These are phyloP conservation scores for Mycena kentingensis DNA, from an alignment of 768 basidiomycete species.

Conservation along the genomic window DNA sequence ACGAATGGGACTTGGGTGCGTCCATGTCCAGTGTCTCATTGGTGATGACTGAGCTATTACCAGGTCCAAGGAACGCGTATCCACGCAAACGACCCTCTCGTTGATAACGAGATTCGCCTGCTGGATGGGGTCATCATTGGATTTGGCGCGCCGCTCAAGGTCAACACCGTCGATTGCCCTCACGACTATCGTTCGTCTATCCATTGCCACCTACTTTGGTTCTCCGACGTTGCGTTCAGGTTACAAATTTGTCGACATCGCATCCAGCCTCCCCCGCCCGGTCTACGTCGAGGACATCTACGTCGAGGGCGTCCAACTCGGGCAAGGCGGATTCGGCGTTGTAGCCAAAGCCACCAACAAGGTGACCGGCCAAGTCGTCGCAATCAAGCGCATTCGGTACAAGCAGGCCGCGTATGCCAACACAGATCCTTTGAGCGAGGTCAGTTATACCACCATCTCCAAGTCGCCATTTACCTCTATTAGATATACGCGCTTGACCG, in stretches of 20 bases:
- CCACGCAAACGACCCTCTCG: too few species aligned
- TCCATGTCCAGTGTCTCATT: background rate
- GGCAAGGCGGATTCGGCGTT: slow-evolving; percentile 5
- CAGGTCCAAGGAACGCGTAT: slow-evolving; percentile 4
- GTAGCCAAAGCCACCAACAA: slow-evolving; percentile 1
- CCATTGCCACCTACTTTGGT: background rate
- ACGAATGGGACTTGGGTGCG: slow-evolving; percentile 16
- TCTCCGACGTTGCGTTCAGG: slow-evolving; percentile 2
- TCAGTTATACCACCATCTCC: background rate
- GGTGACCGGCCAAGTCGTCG: slow-evolving; percentile 2
- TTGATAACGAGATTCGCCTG: background rate
- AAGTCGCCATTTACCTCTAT: background rate
- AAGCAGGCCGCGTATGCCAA: background rate
- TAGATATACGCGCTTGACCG: slow-evolving; percentile 13
- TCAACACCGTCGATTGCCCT: background rate
- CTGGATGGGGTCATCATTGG: slow-evolving; percentile 7
- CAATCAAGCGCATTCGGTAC: slow-evolving; percentile 15
- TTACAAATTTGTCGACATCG: slow-evolving; percentile 8
- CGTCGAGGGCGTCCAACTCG: background rate
- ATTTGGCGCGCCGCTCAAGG: slow-evolving; percentile 12
- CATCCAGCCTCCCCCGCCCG: background rate
- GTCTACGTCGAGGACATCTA: slow-evolving; percentile 5
- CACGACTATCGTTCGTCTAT: slow-evolving; percentile 11
- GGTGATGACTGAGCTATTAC: background rate
- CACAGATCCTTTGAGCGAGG: slow-evolving; percentile 6